These are phyloP conservation scores for Syncephalis plumigaleata DNA, from an alignment of 371 early-diverging fungal genomes.

Conservation along the genomic window DNA sequence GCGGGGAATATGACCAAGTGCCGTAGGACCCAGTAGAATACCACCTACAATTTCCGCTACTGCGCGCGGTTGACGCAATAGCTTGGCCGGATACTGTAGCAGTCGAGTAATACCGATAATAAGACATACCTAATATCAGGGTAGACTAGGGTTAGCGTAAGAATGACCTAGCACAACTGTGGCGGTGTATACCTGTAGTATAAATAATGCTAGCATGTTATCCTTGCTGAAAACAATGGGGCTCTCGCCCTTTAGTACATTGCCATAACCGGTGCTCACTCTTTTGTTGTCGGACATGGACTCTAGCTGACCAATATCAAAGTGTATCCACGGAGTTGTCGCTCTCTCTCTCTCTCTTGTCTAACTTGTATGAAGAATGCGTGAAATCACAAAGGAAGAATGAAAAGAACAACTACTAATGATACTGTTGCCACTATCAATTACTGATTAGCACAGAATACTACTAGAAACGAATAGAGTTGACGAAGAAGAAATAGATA, in stretches of 20 bases:
- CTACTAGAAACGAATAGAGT: too few species aligned
- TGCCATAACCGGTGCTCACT: not conserved
- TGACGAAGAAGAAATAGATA: too few species aligned
- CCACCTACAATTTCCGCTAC: conserved; percentile 67
- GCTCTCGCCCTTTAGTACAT: not conserved
- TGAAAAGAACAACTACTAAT: too few species aligned
- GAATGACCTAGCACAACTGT: not conserved
- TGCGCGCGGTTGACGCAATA: conserved; percentile 49
- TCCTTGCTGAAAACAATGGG: conserved; percentile 1
- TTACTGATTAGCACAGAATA: too few species aligned
- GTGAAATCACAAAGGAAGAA: too few species aligned
- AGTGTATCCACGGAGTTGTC: too few species aligned
- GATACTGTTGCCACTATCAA: too few species aligned
- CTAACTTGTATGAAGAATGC: too few species aligned
- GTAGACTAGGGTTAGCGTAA: too few species aligned
- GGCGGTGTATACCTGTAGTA: not conserved
- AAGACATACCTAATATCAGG: conserved; percentile 18
- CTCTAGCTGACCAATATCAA: too few species aligned
- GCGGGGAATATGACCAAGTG: conserved; percentile 46
- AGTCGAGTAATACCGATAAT: conserved; percentile 11
- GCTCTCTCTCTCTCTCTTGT: too few species aligned
- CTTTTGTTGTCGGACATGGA: too few species aligned
- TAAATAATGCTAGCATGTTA: conserved; percentile 1
- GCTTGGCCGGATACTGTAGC: not conserved
- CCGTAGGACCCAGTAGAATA: conserved; percentile 61